Evolutionary conservation across 2,329 filamentous ascomycete genomes (phyloP).

Genomic region (Ophiostoma himal-ulmi): DNA sequence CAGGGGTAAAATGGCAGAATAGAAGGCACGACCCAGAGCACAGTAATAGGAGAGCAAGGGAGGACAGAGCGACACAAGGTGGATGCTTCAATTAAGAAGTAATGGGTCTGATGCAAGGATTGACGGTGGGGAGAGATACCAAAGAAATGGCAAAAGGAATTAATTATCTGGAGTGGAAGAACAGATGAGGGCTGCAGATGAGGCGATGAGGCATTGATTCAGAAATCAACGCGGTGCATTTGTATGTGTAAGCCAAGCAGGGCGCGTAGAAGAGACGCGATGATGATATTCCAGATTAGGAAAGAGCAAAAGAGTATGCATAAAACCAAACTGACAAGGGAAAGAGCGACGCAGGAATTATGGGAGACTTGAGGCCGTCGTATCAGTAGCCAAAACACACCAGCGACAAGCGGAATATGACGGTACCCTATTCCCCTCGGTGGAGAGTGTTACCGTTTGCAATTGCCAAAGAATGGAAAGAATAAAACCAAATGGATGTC

Average conservation of each 20-base stretch:
- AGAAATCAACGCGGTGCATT: neutral
- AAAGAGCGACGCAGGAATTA: neutral
- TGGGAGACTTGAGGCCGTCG: neutral
- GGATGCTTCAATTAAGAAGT: slow-evolving; percentile 18
- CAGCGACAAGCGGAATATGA: neutral
- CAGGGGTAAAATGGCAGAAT: slow-evolving; percentile 6
- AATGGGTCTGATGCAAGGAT: slow-evolving; percentile 14
- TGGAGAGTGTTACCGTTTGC: neutral
- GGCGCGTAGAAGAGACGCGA: neutral
- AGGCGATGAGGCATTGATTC: too few species aligned
- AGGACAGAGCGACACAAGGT: slow-evolving; percentile 16
- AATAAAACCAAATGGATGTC: neutral
- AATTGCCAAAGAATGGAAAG: neutral
- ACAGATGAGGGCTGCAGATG: neutral
- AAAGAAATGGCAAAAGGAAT: neutral
- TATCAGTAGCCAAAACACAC: neutral
- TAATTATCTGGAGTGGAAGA: neutral
- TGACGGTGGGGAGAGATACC: slow-evolving; percentile 6
- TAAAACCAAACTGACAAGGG: neutral
- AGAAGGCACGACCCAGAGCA: slow-evolving; percentile 14
- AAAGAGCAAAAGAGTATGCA: neutral
- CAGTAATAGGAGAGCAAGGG: slow-evolving; percentile 11
- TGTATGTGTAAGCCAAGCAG: neutral
- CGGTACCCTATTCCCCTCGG: slow-evolving; percentile 1
- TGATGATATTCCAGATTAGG: neutral